Conservation (phyloP, 148 eudicot species). For the Silene conica region DNA sequence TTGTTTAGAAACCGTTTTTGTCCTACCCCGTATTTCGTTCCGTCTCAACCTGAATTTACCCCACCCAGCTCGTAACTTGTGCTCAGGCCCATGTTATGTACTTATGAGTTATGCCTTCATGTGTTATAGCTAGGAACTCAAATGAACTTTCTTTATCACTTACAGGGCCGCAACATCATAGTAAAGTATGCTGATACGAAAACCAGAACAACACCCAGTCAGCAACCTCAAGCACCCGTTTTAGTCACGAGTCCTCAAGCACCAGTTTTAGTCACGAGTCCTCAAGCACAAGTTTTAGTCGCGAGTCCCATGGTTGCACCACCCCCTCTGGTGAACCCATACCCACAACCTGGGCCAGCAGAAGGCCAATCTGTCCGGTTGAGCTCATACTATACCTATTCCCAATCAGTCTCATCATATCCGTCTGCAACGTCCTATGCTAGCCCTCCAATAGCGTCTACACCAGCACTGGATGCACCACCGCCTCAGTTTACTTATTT, state of each 20-base stretch:
- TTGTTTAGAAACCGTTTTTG: no score
- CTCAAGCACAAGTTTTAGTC: constrained; percentile 27
- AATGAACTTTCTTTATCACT: constrained; percentile 5
- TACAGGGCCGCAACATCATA: constrained; percentile 56
- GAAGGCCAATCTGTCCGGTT: constrained; percentile 25
- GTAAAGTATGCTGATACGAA: constrained; percentile 57
- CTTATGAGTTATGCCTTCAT: no score
- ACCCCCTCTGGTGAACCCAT: constrained; percentile 31
- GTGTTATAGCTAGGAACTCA: neutral
- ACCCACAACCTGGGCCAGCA: constrained; percentile 30
- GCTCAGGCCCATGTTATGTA: neutral
- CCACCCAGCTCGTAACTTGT: neutral
- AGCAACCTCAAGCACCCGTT: constrained; percentile 33
- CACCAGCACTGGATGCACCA: constrained; percentile 31
- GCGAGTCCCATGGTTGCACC: constrained; percentile 27
- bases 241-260: constrained; percentile 3
- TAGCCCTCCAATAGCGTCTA: constrained; percentile 30
- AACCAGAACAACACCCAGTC: constrained; percentile 27
- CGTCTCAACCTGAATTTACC: no score
- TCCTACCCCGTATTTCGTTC: no score
- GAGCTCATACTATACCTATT: constrained; percentile 34
- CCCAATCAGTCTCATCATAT: constrained; percentile 35
- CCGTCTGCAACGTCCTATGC: constrained; percentile 34
- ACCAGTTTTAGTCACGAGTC: no score
- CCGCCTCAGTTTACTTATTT: constrained; percentile 32